phyloP scores from a whole-genome alignment of 1,139 yeast genomes.

The Saccharomyces pastorianus region DNA sequence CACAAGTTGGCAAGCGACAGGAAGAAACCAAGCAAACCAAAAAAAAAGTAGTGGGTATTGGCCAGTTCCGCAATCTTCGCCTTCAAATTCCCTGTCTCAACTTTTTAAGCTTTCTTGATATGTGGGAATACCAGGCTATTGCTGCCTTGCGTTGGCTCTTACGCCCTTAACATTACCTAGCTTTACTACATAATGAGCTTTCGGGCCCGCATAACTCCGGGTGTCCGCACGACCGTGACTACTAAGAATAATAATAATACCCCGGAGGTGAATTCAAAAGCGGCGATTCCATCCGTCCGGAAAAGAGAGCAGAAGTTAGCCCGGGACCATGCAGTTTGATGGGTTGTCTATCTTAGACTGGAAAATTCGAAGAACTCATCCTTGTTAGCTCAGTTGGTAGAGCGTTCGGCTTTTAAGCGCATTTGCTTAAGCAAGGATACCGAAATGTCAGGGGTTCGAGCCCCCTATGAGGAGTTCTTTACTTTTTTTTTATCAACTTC shows the following conservation, averaged over 20 bases:
- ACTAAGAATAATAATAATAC: neutral
- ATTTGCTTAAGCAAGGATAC: slow-evolving; percentile 26
- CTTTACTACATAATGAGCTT: neutral
- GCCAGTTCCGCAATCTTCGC: neutral
- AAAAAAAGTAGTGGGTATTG: neutral
- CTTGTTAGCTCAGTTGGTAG: slow-evolving; percentile 34
- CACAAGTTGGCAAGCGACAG: neutral
- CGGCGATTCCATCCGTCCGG: neutral
- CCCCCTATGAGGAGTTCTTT: slow-evolving; percentile 35
- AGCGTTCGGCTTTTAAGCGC: slow-evolving; percentile 32
- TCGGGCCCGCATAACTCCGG: neutral
- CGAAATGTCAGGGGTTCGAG: slow-evolving; percentile 36
- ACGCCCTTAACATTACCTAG: neutral
- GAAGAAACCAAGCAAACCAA: neutral
- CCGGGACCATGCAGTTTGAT: neutral
- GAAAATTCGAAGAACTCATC: slow-evolving; percentile 26
- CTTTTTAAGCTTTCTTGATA: neutral
- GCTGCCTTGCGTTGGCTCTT: neutral
- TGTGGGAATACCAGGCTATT: neutral
- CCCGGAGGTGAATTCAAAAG: neutral
- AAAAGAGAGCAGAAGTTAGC: neutral
- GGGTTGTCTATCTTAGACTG: too few species aligned
- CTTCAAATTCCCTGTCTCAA: neutral
- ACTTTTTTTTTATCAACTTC: slow-evolving; percentile 6
- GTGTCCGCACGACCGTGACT: neutral